Evolutionary conservation across 73 alveolate species (phyloP).

Genomic region (Paramecium sonneborni): DNA sequence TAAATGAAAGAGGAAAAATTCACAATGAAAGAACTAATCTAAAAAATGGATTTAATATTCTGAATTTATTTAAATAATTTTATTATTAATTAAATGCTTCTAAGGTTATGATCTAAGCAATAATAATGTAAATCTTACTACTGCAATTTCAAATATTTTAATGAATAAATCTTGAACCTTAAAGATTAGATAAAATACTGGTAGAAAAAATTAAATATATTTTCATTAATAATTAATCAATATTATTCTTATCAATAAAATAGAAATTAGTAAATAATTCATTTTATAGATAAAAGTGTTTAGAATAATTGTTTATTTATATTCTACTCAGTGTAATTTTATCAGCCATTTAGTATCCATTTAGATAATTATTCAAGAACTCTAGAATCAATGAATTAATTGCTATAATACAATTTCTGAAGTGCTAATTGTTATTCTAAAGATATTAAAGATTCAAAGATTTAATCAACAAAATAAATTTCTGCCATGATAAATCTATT

Average conservation of each 20-base stretch:
- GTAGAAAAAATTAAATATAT: conserved; percentile 99
- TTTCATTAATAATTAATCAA: conserved; percentile 86
- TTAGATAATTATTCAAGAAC: conserved; percentile 95
- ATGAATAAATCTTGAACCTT: conserved; percentile 98
- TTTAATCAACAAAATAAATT: conserved; percentile 89
- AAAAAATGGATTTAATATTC: neutral
- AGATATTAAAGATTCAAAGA: conserved; percentile 97
- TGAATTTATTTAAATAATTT: neutral
- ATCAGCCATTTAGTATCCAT: conserved; percentile 88
- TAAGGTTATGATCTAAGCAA: conserved; percentile 94
- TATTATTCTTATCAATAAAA: conserved; percentile 81
- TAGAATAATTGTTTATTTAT: no score
- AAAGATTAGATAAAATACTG: conserved; percentile 99
- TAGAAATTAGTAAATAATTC: conserved; percentile 96
- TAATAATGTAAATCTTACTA: conserved; percentile 83
- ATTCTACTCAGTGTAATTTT: no score
- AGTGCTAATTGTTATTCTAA: conserved; percentile 94
- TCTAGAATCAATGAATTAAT: conserved; percentile 94
- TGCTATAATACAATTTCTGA: conserved; percentile 98
- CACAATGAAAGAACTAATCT: neutral
- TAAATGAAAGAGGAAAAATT: neutral
- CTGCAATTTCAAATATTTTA: conserved; percentile 94
- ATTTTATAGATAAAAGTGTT: no score
- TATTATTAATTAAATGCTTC: neutral
- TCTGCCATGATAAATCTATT: conserved; percentile 89